Percentiles rank a stretch among this genome's conserved stretches.
Evolutionary conservation across 371 early-diverging fungal genomes (phyloP).

Genomic region (Choanephora cucurbitarum): DNA sequence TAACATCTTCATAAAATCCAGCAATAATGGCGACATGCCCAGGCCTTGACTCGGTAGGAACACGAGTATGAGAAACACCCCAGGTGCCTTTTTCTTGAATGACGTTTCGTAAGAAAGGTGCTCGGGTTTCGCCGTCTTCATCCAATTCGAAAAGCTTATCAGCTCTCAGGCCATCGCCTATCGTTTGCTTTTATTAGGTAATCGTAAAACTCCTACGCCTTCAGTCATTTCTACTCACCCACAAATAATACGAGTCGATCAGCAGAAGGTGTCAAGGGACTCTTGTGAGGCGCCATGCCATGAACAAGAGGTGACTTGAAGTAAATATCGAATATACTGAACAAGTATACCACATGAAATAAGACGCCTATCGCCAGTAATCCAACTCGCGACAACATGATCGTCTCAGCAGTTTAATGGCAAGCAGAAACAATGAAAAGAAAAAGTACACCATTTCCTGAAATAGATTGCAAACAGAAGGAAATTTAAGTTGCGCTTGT

Average conservation of each 20-base stretch:
- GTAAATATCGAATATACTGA: conserved; percentile 96
- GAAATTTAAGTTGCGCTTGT: no score
- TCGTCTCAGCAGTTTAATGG: conserved; percentile 3
- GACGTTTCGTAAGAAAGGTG: conserved; percentile 75
- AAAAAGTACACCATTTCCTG: not conserved
- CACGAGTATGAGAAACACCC: conserved; percentile 95
- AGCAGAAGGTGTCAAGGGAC: conserved; percentile 78
- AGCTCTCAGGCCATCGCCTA: conserved; percentile 92
- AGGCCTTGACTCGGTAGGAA: conserved; percentile 98
- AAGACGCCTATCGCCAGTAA: conserved; percentile 79
- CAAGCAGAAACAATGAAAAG: not conserved
- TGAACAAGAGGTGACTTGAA: conserved; percentile 96
- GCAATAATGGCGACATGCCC: conserved; percentile 97
- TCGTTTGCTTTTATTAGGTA: no score
- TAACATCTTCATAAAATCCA: conserved; percentile 97
- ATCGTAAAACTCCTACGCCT: no score
- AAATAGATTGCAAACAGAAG: no score
- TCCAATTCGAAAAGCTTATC: conserved; percentile 84
- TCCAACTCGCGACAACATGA: conserved; percentile 51
- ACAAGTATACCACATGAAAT: conserved; percentile 88
- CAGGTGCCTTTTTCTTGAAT: conserved; percentile 72
- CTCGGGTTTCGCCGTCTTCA: conserved; percentile 51
- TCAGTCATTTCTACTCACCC: no score
- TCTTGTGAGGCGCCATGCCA: conserved; percentile 86
- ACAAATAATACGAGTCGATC: conserved; percentile 89